Conservation (phyloP, 306 rosid genomes). For the Benincasa hispida region DNA sequence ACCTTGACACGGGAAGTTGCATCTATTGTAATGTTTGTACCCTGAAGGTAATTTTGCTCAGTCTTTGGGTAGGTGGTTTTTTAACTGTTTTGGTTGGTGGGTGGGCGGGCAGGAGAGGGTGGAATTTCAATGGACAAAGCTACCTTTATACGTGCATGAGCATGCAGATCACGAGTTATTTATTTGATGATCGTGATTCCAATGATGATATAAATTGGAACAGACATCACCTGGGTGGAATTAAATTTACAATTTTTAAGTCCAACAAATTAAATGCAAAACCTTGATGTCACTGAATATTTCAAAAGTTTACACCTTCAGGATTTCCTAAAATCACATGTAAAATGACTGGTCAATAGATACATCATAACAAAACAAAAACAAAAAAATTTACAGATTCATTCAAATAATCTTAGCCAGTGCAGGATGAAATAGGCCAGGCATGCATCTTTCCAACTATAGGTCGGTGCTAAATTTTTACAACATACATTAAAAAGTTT, state of each 20-base stretch:
- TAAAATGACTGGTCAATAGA: not conserved
- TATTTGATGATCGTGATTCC: not conserved
- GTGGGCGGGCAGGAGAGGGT: not conserved
- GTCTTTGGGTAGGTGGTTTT: not conserved
- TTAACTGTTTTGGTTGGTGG: not conserved
- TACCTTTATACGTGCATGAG: not conserved
- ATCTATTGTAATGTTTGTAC: not conserved
- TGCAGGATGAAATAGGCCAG: not conserved
- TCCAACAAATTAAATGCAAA: conserved; percentile 8
- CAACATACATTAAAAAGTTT: not conserved
- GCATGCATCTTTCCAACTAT: not conserved
- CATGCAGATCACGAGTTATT: not conserved
- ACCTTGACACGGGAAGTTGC: not conserved
- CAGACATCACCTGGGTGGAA: conserved; percentile 3
- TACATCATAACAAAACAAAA: not conserved
- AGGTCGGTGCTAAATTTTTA: not conserved
- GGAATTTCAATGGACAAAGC: not conserved
- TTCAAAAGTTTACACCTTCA: conserved; percentile 4
- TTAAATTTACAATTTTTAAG: not conserved
- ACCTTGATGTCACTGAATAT: conserved; percentile 9
- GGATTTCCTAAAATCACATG: not conserved
- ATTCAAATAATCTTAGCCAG: not conserved
- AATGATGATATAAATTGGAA: not conserved
- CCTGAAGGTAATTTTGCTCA: not conserved
- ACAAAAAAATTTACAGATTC: not conserved